Percentiles rank a stretch among this genome's conserved stretches.
Evolutionary conservation across 345 rosid species (phyloP).

Genomic region (Populus tremula): DNA sequence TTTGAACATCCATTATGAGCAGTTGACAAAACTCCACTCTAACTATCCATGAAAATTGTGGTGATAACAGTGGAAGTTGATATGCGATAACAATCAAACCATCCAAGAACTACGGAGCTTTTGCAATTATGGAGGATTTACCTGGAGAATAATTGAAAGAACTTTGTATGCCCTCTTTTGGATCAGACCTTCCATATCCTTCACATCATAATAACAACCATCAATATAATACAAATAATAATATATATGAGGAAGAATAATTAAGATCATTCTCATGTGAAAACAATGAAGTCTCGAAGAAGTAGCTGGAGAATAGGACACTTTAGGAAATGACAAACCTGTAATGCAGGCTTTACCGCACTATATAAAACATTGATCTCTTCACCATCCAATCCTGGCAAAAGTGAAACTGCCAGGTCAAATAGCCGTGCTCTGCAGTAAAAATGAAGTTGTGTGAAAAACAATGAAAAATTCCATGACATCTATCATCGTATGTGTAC

Average conservation of each 20-base stretch:
- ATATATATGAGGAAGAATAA: conserved; percentile 1
- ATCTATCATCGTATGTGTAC: background rate
- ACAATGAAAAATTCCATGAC: background rate
- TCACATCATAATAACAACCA: conserved; percentile 29
- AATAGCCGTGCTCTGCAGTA: conserved; percentile 70
- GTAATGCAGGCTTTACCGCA: conserved; percentile 72
- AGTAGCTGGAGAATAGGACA: background rate
- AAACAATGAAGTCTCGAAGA: background rate
- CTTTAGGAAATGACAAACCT: conserved; percentile 40
- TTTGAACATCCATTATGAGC: background rate
- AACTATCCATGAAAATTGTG: background rate
- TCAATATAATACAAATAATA: conserved; percentile 8
- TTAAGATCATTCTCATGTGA: background rate
- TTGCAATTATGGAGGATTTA: conserved; percentile 25
- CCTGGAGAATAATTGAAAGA: conserved; percentile 77
- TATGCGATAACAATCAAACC: background rate
- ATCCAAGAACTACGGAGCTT: background rate
- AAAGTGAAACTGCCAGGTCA: conserved; percentile 75
- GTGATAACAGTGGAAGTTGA: background rate
- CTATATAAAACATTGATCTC: conserved; percentile 52
- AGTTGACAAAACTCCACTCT: background rate
- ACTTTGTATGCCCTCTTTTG: conserved; percentile 96
- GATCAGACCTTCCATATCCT: conserved; percentile 68
- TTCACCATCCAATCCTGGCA: conserved; percentile 64
- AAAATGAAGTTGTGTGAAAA: conserved; percentile 11